Percentiles rank a stretch among this genome's conserved stretches.
phyloP scores from a whole-genome alignment of 768 basidiomycete species.

The Boletus pseudo-olivaceus region DNA sequence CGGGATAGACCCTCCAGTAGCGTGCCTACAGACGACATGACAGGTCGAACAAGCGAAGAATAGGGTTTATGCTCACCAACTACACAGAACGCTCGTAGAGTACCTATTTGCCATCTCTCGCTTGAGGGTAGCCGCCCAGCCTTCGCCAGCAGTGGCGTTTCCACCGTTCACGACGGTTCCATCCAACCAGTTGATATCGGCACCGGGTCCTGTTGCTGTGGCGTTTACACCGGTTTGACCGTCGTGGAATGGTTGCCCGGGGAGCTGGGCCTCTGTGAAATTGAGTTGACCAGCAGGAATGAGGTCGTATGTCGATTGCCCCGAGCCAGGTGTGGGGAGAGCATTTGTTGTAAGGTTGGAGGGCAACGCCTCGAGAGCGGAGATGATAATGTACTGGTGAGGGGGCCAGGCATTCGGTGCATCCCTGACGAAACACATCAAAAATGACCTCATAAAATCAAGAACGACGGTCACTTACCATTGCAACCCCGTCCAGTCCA shows the following conservation, averaged over 20 bases:
- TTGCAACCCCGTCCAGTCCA: conserved; percentile 69
- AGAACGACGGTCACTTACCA: conserved; percentile 48
- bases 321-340: conserved; percentile 48
- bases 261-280: conserved; percentile 65
- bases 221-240: conserved; percentile 40
- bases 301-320: conserved; percentile 61
- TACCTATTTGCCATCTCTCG: conserved; percentile 85
- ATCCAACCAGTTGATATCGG: conserved; percentile 57
- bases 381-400: conserved; percentile 75
- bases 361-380: conserved; percentile 74
- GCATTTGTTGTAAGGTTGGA: conserved; percentile 59
- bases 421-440: conserved; percentile 46
- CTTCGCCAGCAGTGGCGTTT: conserved; percentile 55
- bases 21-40: conserved; percentile 48
- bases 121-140: conserved; percentile 59
- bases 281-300: conserved; percentile 82
- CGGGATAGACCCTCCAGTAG: conserved; percentile 83
- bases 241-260: conserved; percentile 54
- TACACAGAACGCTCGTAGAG: conserved; percentile 77
- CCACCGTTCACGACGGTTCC: conserved; percentile 67
- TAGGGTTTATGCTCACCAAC: conserved; percentile 54
- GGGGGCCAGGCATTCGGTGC: conserved; percentile 90
- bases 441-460: not conserved
- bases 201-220: conserved; percentile 47
- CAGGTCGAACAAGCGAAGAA: not conserved